These are phyloP conservation scores for Coix lacrymajobi DNA, from an alignment of 176 grass and related monocot species.

Conservation along the genomic window DNA sequence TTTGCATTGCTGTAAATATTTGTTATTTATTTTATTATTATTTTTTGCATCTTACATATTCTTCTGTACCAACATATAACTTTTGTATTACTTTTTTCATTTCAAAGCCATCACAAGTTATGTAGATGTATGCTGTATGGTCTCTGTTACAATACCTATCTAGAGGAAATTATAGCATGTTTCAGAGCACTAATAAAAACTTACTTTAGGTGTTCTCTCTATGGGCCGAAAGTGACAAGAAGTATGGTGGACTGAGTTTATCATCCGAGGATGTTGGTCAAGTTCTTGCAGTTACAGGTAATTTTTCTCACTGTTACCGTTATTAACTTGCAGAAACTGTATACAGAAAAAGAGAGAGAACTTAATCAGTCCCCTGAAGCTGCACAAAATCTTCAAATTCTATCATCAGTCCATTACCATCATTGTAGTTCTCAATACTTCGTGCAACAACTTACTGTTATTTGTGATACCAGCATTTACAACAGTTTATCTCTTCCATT, in stretches of 20 bases:
- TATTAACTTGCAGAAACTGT: background rate
- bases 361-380: background rate
- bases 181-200: background rate
- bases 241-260: slow-evolving; percentile 69
- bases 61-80: background rate
- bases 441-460: background rate
- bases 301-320: background rate
- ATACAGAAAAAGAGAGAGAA: background rate
- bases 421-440: background rate
- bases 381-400: background rate
- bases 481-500: slow-evolving; percentile 15
- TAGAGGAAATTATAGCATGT: background rate
- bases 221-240: slow-evolving; percentile 76
- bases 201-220: slow-evolving; percentile 62
- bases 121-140: background rate
- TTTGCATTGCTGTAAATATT: slow-evolving; percentile 8
- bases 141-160: background rate
- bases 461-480: background rate
- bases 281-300: slow-evolving; percentile 69
- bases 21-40: background rate
- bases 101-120: background rate
- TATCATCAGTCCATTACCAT: background rate
- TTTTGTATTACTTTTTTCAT: background rate
- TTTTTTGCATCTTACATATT: background rate
- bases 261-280: slow-evolving; percentile 60